Evolutionary conservation across 2,329 filamentous ascomycete species (phyloP).

Genomic region (Fusarium proliferatum): DNA sequence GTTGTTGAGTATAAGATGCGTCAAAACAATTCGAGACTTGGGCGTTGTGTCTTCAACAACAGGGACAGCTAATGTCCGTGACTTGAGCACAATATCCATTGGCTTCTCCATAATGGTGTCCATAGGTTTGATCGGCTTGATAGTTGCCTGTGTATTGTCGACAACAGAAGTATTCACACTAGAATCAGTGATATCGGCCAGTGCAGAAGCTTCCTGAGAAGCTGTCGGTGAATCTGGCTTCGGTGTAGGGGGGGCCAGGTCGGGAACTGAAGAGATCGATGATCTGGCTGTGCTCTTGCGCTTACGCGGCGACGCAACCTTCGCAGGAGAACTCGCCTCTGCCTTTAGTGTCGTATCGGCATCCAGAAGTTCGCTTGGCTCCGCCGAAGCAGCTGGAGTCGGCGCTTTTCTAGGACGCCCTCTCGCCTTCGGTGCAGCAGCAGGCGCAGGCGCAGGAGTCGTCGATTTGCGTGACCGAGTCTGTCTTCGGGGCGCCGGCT

Average conservation of each 20-base stretch:
- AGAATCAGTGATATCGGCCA: conserved; percentile 78
- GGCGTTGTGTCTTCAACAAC: conserved; percentile 80
- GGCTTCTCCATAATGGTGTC: conserved; percentile 85
- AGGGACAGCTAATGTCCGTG: conserved; percentile 75
- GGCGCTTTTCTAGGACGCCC: conserved; percentile 58
- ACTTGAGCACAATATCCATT: conserved; percentile 93
- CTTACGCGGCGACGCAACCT: conserved; percentile 68
- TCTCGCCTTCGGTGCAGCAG: conserved; percentile 56
- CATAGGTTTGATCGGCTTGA: conserved; percentile 80
- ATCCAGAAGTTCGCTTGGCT: conserved; percentile 53
- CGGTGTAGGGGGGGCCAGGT: conserved; percentile 56
- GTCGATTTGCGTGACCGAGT: conserved; percentile 54
- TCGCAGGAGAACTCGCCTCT: conserved; percentile 51
- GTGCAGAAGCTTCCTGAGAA: conserved; percentile 64
- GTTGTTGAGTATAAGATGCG: conserved; percentile 90
- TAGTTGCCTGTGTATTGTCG: conserved; percentile 53
- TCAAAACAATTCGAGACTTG: conserved; percentile 91
- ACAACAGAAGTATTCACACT: conserved; percentile 63
- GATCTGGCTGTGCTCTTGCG: conserved; percentile 68
- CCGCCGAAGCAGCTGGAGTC: conserved; percentile 44
- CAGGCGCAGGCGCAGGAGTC: conserved; percentile 58
- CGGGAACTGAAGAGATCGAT: conserved; percentile 54
- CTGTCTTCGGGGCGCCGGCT: conserved; percentile 66
- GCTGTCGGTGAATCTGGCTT: conserved; percentile 69
- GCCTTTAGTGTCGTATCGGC: conserved; percentile 49